These are phyloP conservation scores for Colletotrichum tofieldiae DNA, from an alignment of 2,329 filamentous ascomycete species.

Conservation along the genomic window DNA sequence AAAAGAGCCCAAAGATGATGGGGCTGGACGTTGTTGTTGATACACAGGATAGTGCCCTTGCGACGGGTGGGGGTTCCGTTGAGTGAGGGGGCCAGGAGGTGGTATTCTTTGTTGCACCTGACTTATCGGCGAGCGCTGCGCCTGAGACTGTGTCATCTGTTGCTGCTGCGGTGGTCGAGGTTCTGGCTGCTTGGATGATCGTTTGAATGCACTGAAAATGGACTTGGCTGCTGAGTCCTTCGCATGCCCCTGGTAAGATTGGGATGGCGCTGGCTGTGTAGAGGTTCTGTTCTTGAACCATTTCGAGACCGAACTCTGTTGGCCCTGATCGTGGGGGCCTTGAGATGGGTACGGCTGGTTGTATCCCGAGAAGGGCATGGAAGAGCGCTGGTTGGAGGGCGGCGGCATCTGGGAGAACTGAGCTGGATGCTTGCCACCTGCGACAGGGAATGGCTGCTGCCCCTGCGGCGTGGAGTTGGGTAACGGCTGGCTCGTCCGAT, in stretches of 20 bases:
- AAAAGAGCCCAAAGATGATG: neutral
- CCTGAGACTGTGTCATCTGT: constrained; percentile 16
- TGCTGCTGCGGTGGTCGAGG: constrained; percentile 38
- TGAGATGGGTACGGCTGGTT: constrained; percentile 5
- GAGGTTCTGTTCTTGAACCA: constrained; percentile 42
- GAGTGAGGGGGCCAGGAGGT: constrained; percentile 24
- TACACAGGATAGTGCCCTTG: constrained; percentile 26
- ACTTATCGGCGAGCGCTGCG: constrained; percentile 10
- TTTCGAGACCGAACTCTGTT: constrained; percentile 32
- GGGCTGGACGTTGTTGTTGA: constrained; percentile 23
- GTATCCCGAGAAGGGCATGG: constrained; percentile 4
- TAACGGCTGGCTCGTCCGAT: neutral
- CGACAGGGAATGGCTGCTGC: neutral
- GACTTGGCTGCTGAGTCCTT: constrained; percentile 47
- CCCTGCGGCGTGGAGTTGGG: neutral
- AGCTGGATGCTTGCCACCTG: neutral
- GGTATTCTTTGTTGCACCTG: constrained; percentile 26
- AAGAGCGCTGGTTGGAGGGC: constrained; percentile 1
- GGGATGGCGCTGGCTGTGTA: constrained; percentile 24
- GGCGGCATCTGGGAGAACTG: neutral
- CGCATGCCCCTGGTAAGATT: constrained; percentile 38
- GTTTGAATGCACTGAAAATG: constrained; percentile 48
- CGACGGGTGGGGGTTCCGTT: constrained; percentile 1
- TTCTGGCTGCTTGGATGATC: constrained; percentile 47
- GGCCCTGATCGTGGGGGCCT: neutral